Conservation (phyloP, 2,329 filamentous ascomycete genomes). For the Metarhizium guizhouense region DNA sequence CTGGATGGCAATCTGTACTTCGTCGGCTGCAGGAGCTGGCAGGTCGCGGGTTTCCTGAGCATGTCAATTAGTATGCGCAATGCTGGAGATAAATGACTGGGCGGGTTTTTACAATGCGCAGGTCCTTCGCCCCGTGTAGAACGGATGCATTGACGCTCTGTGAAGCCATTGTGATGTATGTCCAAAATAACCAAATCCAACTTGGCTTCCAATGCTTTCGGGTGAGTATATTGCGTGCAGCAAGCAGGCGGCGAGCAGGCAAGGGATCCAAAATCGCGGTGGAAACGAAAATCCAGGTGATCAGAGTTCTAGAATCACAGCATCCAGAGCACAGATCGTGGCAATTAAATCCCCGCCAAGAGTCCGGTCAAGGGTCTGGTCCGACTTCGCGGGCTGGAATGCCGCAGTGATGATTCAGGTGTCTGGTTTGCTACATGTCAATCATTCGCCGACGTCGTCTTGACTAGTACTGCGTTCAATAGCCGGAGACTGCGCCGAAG, state of each 20-base stretch:
- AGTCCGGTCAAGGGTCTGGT: not conserved
- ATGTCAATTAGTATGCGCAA: not conserved
- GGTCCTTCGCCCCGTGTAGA: conserved; percentile 41
- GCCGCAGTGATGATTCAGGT: not conserved
- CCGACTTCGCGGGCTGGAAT: not conserved
- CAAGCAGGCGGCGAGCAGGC: not conserved
- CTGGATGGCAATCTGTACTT: conserved; percentile 53
- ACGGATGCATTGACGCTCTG: conserved; percentile 39
- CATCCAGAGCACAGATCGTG: not conserved
- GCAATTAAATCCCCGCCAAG: not conserved
- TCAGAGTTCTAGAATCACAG: not conserved
- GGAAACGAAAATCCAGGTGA: not conserved
- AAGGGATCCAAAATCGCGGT: not conserved
- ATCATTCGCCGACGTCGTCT: not conserved
- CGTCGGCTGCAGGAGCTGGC: conserved; percentile 40
- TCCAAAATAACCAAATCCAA: not conserved
- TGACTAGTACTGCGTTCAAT: not conserved
- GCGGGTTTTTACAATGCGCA: conserved; percentile 32
- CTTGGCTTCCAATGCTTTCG: not conserved
- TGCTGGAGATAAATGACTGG: not conserved
- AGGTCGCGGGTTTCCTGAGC: conserved; percentile 45
- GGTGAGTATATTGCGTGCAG: not conserved
- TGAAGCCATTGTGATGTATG: conserved; percentile 1
- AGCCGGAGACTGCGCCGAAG: not conserved
- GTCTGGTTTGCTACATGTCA: not conserved